These are phyloP conservation scores for Dimocarpus longan DNA, from an alignment of 345 rosid species.

Conservation along the genomic window DNA sequence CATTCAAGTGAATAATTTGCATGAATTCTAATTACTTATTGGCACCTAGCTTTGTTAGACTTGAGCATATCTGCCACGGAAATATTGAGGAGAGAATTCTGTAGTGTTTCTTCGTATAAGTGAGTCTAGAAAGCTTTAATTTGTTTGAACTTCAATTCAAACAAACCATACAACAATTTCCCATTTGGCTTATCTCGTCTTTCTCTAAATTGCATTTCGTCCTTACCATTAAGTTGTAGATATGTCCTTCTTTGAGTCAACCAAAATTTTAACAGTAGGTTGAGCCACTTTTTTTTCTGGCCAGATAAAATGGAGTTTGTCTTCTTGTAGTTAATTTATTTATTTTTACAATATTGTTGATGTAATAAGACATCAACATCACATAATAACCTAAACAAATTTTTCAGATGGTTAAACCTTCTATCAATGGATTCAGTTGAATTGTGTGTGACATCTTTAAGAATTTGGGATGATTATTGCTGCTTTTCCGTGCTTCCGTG, in stretches of 20 bases:
- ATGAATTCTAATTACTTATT: background rate
- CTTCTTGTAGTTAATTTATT: background rate
- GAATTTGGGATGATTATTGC: background rate
- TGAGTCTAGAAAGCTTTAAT: constrained; percentile 1
- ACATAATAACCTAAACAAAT: background rate
- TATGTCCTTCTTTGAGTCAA: constrained; percentile 3
- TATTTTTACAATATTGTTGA: background rate
- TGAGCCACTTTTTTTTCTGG: constrained; percentile 19
- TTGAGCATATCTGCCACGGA: background rate
- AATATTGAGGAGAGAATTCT: background rate
- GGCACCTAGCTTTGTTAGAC: too few species aligned
- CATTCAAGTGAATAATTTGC: background rate
- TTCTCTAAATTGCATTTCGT: background rate
- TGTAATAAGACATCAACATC: background rate
- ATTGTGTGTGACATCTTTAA: constrained; percentile 1
- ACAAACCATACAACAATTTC: background rate
- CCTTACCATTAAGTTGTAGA: background rate
- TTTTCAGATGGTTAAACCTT: background rate
- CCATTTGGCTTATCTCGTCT: constrained; percentile 7
- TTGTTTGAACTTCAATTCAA: constrained; percentile 13
- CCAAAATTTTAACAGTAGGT: constrained; percentile 4
- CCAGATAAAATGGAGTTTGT: background rate
- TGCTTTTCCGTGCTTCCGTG: constrained; percentile 13
- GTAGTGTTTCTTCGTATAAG: background rate
- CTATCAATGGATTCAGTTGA: background rate